Evolutionary conservation across 257 asterid species (phyloP).

Genomic region (Solanum ahanhuiri): DNA sequence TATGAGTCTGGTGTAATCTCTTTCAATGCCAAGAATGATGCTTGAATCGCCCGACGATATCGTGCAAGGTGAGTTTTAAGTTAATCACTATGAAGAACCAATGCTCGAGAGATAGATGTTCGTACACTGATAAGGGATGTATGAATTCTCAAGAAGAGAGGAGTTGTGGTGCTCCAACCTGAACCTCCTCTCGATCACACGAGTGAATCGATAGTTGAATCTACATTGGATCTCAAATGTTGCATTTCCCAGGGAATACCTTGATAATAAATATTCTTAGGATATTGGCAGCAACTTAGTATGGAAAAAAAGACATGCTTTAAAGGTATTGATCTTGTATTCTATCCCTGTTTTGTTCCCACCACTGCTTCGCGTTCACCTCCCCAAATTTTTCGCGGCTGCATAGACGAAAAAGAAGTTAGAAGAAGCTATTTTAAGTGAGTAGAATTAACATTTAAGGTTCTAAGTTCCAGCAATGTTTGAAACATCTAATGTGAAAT

Average conservation of each 20-base stretch:
- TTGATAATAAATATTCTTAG: not conserved
- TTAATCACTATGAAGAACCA: not conserved
- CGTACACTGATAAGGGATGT: not conserved
- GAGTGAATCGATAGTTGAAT: not conserved
- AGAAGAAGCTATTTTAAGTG: not conserved
- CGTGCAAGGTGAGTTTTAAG: not conserved
- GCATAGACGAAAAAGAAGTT: not conserved
- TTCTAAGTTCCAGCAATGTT: not conserved
- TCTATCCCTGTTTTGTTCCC: constrained; percentile 94
- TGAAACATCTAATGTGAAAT: not conserved
- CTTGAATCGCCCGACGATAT: not conserved
- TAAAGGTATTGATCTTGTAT: constrained; percentile 82
- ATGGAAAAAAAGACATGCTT: not conserved
- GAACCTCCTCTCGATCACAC: not conserved
- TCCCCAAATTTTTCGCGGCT: constrained; percentile 93
- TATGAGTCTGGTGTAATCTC: not conserved
- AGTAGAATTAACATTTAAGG: not conserved
- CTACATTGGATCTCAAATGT: not conserved
- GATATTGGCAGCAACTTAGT: not conserved
- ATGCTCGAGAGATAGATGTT: not conserved
- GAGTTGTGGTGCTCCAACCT: not conserved
- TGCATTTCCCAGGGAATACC: not conserved
- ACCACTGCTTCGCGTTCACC: constrained; percentile 85
- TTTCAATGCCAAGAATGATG: not conserved
- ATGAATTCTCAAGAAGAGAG: not conserved